phyloP scores from a whole-genome alignment of 345 rosid genomes.

The Populus simonii region DNA sequence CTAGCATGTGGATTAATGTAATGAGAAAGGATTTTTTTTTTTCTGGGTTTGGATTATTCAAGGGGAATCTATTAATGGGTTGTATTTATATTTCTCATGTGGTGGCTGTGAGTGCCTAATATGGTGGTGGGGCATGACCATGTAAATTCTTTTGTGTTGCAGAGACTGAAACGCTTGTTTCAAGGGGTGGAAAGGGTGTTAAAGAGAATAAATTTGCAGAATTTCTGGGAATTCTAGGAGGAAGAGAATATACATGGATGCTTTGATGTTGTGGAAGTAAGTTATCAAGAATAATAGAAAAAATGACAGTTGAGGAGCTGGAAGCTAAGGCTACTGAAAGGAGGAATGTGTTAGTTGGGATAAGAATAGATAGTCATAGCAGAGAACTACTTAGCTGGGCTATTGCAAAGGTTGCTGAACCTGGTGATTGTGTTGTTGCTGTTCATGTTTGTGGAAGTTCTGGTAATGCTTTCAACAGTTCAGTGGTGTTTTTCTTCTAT shows the following conservation, averaged over 20 bases:
- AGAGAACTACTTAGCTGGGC: conserved; percentile 78
- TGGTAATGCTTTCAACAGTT: conserved; percentile 24
- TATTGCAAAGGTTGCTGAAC: conserved; percentile 72
- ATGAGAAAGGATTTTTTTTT: background rate
- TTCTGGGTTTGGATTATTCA: conserved; percentile 8
- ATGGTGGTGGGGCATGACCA: background rate
- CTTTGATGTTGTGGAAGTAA: conserved; percentile 19
- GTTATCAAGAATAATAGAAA: conserved; percentile 1
- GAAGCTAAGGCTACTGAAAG: conserved; percentile 30
- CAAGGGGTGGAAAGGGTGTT: conserved; percentile 14
- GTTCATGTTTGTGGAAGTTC: conserved; percentile 63
- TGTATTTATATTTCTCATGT: conserved; percentile 7
- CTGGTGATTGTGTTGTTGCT: conserved; percentile 76
- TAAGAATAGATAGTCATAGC: conserved; percentile 53
- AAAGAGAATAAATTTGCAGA: conserved; percentile 17
- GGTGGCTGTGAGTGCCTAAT: background rate
- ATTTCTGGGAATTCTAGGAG: conserved; percentile 18
- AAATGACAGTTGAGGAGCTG: conserved; percentile 38
- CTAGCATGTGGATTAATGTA: background rate
- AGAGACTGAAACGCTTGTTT: conserved; percentile 22
- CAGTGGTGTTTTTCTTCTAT: background rate
- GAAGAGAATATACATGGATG: conserved; percentile 1
- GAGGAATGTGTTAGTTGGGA: conserved; percentile 69
- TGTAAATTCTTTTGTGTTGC: conserved; percentile 18
- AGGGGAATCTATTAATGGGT: conserved; percentile 23